Evolutionary conservation across 140 eudicot species (phyloP), one percentile per base, ranked within the genome.

Genomic region (Cichorium intybus): DNA sequence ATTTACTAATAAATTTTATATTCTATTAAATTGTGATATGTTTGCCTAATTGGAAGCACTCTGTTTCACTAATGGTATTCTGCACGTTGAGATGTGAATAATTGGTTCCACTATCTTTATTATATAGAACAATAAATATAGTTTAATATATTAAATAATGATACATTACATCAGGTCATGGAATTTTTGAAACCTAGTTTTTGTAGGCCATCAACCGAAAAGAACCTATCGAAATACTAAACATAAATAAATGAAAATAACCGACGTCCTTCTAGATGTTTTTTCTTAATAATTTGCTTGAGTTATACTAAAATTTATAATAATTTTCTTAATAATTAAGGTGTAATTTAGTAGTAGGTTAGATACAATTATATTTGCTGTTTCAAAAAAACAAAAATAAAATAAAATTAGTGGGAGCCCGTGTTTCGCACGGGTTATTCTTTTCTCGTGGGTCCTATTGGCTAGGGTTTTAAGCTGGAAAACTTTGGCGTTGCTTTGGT

Each of bases 81-180:
- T 20, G 43, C 26, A 46, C 14, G 35, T 56, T 29, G 50, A 62
- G 76, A 59, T 45, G 74, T 64, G 68, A 69, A 80, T 80, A 80
- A 82, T 80, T 86, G 89, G 83, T 77, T 82, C 89, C 95, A 82
- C 95, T 82, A 82, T 27, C 81, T 82, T 76, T 57, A 76, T 60
- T 21, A 24, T 21, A 79, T 71, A 15, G n/a, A 43, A 43, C 5
- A 15, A 43, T 37, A 47, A 34, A 29, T 27, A 33, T 34, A 47
- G 57, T 65, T 47, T 56, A 56, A 39, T 26, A 23, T 22, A 34
- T 29, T 45, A 50, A 24, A 59, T 72, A 57, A 47, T 63, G 70
- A 60, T 65, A 56, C 55, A 33, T 31, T 29, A 49, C 54, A 56
- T 41, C 77, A 66, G 57, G 74, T 59, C 50, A 41, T 79, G 79